Conservation (phyloP, 2,329 filamentous ascomycete genomes). For the Neofusicoccum sp. region DNA sequence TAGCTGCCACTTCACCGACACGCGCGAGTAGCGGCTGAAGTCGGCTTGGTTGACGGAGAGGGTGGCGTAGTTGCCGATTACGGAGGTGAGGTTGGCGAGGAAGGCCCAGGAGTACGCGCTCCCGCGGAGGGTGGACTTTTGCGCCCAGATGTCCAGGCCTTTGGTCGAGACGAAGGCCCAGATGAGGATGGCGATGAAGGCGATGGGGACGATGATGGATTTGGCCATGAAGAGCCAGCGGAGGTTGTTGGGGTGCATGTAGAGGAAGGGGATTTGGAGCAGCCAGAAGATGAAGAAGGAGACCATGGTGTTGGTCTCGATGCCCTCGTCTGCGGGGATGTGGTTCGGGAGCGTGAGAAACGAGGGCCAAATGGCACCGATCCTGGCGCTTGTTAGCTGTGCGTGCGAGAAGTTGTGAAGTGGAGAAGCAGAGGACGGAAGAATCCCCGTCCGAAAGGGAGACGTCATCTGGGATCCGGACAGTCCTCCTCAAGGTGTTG, state of each 20-base stretch:
- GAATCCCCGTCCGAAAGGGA: too few relatives aligned
- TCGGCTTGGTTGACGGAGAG: constrained; percentile 57
- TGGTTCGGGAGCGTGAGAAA: constrained; percentile 54
- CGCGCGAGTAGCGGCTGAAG: constrained; percentile 54
- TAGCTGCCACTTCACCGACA: constrained; percentile 49
- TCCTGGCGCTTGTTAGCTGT: constrained; percentile 15
- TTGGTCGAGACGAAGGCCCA: constrained; percentile 60
- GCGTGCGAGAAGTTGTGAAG: too few relatives aligned
- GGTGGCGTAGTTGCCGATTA: constrained; percentile 53
- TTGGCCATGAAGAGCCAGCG: constrained; percentile 53
- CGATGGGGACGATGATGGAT: constrained; percentile 52
- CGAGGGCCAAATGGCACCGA: constrained; percentile 58
- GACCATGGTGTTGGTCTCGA: constrained; percentile 57
- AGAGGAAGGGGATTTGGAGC: constrained; percentile 53
- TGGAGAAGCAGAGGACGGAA: too few relatives aligned
- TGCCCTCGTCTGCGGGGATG: constrained; percentile 52
- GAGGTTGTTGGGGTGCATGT: constrained; percentile 56
- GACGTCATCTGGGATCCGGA: too few relatives aligned
- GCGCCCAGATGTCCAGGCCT: constrained; percentile 49
- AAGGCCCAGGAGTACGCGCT: constrained; percentile 55
- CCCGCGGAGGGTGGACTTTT: constrained; percentile 47
- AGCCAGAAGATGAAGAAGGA: constrained; percentile 60
- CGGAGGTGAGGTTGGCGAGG: constrained; percentile 49
- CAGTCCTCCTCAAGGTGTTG: too few relatives aligned
- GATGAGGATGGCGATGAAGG: constrained; percentile 61